These are phyloP conservation scores for Rubus idaeus DNA, from an alignment of 306 rosid species.

Conservation along the genomic window DNA sequence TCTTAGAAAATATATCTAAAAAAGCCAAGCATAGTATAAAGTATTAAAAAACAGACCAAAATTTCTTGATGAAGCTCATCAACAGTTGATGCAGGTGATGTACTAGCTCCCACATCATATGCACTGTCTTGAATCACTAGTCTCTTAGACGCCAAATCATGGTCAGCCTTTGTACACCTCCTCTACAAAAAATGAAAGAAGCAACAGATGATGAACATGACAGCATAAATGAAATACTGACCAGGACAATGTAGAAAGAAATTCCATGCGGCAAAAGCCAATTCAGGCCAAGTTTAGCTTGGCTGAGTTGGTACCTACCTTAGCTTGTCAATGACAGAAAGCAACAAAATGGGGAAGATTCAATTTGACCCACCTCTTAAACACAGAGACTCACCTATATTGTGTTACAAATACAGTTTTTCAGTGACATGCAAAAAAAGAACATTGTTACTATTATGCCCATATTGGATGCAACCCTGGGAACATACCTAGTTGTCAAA, in stretches of 20 bases:
- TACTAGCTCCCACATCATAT: slow-evolving; percentile 47
- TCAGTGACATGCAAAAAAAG: background rate
- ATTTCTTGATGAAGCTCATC: slow-evolving; percentile 72
- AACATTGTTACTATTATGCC: background rate
- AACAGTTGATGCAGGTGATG: slow-evolving; percentile 54
- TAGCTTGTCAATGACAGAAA: background rate
- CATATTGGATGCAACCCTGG: background rate
- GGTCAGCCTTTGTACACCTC: slow-evolving; percentile 40
- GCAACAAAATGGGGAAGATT: background rate
- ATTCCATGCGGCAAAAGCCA: background rate
- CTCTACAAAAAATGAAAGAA: slow-evolving; percentile 44
- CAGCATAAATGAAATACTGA: background rate
- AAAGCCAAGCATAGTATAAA: slow-evolving; percentile 6
- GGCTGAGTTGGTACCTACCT: background rate
- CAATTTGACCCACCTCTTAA: background rate
- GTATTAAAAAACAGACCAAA: slow-evolving; percentile 52
- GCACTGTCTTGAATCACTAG: slow-evolving; percentile 47
- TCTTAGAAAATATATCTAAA: slow-evolving; percentile 3
- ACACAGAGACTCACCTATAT: background rate
- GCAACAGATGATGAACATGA: slow-evolving; percentile 14
- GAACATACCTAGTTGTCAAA: background rate
- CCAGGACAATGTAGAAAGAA: background rate
- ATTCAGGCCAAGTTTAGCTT: background rate
- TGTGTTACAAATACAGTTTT: background rate
- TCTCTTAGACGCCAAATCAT: slow-evolving; percentile 43